Base-by-base conservation (phyloP, 495 filamentous ascomycete genomes). In the Daldinia vernicosa region DNA sequence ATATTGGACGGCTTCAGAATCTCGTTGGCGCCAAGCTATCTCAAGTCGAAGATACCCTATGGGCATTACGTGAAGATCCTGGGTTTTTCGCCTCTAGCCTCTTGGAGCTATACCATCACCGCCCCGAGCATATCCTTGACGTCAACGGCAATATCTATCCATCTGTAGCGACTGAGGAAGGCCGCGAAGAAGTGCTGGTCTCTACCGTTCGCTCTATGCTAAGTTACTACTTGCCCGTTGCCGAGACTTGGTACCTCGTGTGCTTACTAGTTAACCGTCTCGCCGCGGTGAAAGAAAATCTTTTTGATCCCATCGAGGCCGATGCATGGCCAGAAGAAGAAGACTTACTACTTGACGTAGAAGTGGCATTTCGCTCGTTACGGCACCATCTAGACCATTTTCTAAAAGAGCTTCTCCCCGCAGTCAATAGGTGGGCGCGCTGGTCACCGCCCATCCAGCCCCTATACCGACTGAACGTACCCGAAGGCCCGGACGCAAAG, bases 361-460 rank as follows among this genome's bases (percentile, higher is more conserved):
- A 47, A 24, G 9, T 47, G 14, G 43, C 43, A 24, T 47, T 47
- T 1, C 43, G 43, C 43, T 47, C 43, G 4, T 12, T 47, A 9
- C 19, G 43, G 9, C 43, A 47, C 19, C 43, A 47, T 24, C 9
- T 47, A 22, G 43, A 47, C 43, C 43, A 47, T 54, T 54, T 54
- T n/a, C 51, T 54, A 2, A 24, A 17, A 28, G n/a, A 30, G 12
- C 24, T 11, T 24, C 43, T 47, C 1, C 43, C 19, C 43, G 43
- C 43, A 24, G 43, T 24, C 19, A 24, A 47, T 47, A 47, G 43
- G 19, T 47, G 43, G 43, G 43, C 43, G 11, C 43, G 43, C 8
- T 47, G 43, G 43, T 47, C 43, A 12, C 43, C 43, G n/a, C 43
- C 43, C 43, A 47, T 47, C 17, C 43, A 47, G 43, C 43, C 19